A percentile compares a stretch with the other conserved stretches of the same genome.
Evolutionary conservation across 2,329 filamentous ascomycete species (phyloP).

Genomic region (Epichloe typhina): DNA sequence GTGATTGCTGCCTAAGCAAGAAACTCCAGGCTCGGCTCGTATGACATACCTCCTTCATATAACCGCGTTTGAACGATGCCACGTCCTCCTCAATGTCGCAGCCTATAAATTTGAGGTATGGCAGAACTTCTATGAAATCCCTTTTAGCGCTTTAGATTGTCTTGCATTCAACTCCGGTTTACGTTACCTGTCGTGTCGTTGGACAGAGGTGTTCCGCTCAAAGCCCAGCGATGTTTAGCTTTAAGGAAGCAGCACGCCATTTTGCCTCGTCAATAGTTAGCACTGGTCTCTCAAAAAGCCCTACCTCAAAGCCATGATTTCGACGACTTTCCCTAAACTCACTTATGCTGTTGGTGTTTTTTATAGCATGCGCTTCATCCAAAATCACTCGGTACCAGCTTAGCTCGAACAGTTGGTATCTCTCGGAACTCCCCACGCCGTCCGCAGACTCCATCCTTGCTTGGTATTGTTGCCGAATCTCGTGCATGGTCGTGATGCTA

Average conservation of each 20-base stretch:
- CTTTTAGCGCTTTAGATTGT: background rate
- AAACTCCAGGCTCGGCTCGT: background rate
- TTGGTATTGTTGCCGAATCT: slow-evolving; percentile 11
- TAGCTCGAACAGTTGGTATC: background rate
- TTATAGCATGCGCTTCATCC: slow-evolving; percentile 44
- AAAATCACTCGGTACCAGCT: slow-evolving; percentile 39
- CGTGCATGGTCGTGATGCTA: slow-evolving; percentile 19
- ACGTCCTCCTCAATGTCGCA: slow-evolving; percentile 7
- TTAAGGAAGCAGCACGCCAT: slow-evolving; percentile 13
- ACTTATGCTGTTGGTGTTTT: slow-evolving; percentile 28
- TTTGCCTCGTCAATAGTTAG: background rate
- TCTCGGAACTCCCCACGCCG: background rate
- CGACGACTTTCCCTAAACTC: slow-evolving; percentile 4
- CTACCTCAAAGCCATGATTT: background rate
- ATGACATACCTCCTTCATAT: slow-evolving; percentile 8
- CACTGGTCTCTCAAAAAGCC: background rate
- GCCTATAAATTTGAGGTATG: slow-evolving; percentile 21
- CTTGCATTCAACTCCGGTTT: background rate
- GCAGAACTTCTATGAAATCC: slow-evolving; percentile 20
- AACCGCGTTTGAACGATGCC: slow-evolving; percentile 1
- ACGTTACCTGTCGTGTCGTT: slow-evolving; percentile 18
- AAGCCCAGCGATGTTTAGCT: slow-evolving; percentile 20
- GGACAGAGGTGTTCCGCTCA: slow-evolving; percentile 23
- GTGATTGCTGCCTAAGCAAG: background rate
- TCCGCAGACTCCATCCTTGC: no score